Evolutionary conservation across 1,284 basidiomycete genomes (phyloP), one percentile per base, ranked within the genome.

Genomic region (Xanthoconium separans): DNA sequence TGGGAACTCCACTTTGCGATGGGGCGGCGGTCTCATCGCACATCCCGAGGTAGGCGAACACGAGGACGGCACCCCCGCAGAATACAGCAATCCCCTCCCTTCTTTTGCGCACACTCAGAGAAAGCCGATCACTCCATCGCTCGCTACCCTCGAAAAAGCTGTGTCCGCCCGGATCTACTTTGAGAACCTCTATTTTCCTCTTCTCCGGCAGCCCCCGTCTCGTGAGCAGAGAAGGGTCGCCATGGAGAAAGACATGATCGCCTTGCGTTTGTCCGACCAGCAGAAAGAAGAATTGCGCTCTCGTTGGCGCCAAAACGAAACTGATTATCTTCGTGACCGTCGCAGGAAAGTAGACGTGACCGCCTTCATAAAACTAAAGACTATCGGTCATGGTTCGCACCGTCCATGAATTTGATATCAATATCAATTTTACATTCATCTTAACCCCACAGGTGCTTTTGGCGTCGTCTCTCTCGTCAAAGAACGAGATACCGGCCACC

Each of bases 131-230:
- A 84, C 80, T 13, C 93, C 94, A 24, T 94, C 93, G 47, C 78
- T 98, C 47, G 80, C 87, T 44, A 98, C 96, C 16, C 78, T 98
- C 65, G 95, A 98, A 73, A 94, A 91, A 70, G 92, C 94, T 50
- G 93, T 95, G 45, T 89, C 94, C 12, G 86, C 91, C 48, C 87
- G 93, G 67, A 93, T 98, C 71, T 97, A 87, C 79, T 97, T 98
- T 72, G 95, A 99, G 77, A 96, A 95, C 65, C 80, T 95, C 44
- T 99, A 98, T 70, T 95, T 94, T 70, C 84, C 90, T n/a, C 78
- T 97, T 45, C 80, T 95, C 71, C 82, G 91, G 68, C 86, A 93
- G 65, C 80, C 91, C 56, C 84, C 89, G 63, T 87, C 87, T 64
- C 82, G 95, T 40, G 94, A 96, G 69, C 87, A 93, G 65, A 80